Evolutionary conservation across 768 basidiomycete genomes (phyloP).

Genomic region (Lyophyllum atratum): DNA sequence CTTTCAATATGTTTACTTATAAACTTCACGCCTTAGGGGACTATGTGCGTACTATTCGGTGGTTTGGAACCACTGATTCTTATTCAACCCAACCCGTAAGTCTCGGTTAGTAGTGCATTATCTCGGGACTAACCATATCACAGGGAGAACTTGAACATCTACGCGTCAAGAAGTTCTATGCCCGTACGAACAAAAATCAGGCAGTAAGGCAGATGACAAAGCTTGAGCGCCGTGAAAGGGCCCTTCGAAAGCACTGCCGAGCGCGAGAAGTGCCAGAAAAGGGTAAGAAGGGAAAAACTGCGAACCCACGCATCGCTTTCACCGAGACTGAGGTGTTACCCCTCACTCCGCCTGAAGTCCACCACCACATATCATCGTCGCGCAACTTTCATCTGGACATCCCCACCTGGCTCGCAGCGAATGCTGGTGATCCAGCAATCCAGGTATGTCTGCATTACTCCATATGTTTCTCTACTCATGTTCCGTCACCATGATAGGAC

Average conservation of each 20-base stretch:
- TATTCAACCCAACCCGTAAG: conserved; percentile 18
- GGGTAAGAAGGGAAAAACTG: background rate
- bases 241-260: background rate
- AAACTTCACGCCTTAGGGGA: conserved; percentile 28
- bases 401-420: conserved; percentile 17
- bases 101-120: background rate
- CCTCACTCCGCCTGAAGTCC: conserved; percentile 11
- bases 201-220: conserved; percentile 23
- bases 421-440: conserved; percentile 11
- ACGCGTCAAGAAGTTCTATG: conserved; percentile 11
- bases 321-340: conserved; percentile 6
- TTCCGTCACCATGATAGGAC: conserved; percentile 1
- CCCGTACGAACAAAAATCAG: conserved; percentile 29
- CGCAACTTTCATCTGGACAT: conserved; percentile 10
- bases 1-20: conserved; percentile 19
- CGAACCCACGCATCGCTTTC: background rate
- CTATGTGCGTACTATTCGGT: conserved; percentile 17
- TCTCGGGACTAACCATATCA: background rate
- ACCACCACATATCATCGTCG: conserved; percentile 12
- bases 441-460: conserved; percentile 5
- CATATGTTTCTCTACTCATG: background rate
- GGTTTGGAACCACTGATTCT: conserved; percentile 2
- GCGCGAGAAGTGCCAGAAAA: background rate
- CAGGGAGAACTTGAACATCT: conserved; percentile 40
- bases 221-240: conserved; percentile 2